Conservation (phyloP, 306 rosid species). For the Sicyos edulis region DNA sequence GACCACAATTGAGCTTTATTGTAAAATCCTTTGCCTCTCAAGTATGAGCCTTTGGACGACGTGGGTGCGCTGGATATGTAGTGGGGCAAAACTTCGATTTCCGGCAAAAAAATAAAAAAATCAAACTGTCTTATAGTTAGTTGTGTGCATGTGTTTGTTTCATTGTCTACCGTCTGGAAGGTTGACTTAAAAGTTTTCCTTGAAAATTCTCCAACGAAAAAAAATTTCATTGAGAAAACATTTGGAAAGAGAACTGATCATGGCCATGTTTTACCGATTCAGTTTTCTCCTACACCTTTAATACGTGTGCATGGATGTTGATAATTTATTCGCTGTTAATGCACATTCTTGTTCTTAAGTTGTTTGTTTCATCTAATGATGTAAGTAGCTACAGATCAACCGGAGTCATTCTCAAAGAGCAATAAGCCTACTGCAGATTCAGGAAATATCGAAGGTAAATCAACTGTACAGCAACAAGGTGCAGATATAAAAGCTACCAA, state of each 20-base stretch:
- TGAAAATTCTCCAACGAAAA: not conserved
- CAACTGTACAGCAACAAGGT: slow-evolving; percentile 32
- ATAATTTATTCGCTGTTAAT: not conserved
- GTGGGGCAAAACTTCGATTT: too few relatives aligned
- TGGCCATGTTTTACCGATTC: not conserved
- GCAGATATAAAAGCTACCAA: slow-evolving; percentile 25
- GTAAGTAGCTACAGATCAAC: slow-evolving; percentile 34
- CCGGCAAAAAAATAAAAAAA: too few relatives aligned
- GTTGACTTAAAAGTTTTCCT: not conserved
- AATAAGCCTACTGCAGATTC: slow-evolving; percentile 28
- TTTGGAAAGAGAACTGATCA: not conserved
- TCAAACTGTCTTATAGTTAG: not conserved
- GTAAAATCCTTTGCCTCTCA: too few relatives aligned
- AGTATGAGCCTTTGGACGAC: too few relatives aligned
- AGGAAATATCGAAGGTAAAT: slow-evolving; percentile 31
- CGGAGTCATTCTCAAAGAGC: slow-evolving; percentile 32
- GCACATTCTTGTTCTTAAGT: not conserved
- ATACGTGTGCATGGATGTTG: not conserved
- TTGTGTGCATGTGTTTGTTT: not conserved
- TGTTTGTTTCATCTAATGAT: slow-evolving; percentile 23
- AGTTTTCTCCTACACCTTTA: not conserved
- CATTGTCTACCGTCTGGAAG: not conserved
- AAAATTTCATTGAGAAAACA: not conserved
- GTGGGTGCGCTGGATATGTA: too few relatives aligned
- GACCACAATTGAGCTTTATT: too few relatives aligned